These are phyloP conservation scores for Cantharellus anzutake DNA, from an alignment of 768 basidiomycete species.

Conservation along the genomic window DNA sequence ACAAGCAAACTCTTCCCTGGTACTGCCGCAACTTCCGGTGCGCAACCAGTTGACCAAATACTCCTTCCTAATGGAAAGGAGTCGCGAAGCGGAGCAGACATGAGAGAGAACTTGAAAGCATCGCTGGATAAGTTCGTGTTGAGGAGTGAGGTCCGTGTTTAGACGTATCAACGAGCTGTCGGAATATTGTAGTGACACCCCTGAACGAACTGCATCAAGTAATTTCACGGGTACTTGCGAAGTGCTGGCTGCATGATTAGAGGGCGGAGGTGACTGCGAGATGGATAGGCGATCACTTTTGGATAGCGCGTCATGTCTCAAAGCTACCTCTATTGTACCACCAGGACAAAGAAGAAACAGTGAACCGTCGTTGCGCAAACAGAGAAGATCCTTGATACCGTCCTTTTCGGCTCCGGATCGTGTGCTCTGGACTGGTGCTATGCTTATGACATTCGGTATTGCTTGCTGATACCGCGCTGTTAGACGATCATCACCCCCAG, in stretches of 20 bases:
- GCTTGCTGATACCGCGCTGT: not conserved
- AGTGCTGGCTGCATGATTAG: too few relatives aligned
- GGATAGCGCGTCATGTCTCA: too few relatives aligned
- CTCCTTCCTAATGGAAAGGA: slow-evolving; percentile 33
- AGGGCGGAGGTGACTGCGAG: too few relatives aligned
- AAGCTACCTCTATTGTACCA: slow-evolving; percentile 2
- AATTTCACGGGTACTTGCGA: slow-evolving; percentile 23
- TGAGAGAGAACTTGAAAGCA: slow-evolving; percentile 45
- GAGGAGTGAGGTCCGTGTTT: slow-evolving; percentile 36
- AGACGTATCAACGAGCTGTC: slow-evolving; percentile 30
- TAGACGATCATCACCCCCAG: not conserved
- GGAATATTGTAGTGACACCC: slow-evolving; percentile 32
- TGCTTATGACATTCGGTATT: not conserved
- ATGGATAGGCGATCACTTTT: too few relatives aligned
- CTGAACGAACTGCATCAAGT: slow-evolving; percentile 30
- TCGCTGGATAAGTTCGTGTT: slow-evolving; percentile 34
- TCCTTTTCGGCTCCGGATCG: slow-evolving; percentile 11
- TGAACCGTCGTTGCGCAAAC: not conserved
- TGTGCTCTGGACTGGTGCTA: slow-evolving; percentile 18
- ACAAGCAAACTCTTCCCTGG: slow-evolving; percentile 36
- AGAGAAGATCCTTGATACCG: not conserved
- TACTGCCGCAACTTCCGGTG: slow-evolving; percentile 23
- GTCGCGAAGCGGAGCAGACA: slow-evolving; percentile 34
- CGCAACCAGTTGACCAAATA: slow-evolving; percentile 43
- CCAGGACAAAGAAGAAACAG: slow-evolving; percentile 1